Base-by-base conservation (phyloP, 192 early-diverging fungal species). In the Dissophora ornata region DNA sequence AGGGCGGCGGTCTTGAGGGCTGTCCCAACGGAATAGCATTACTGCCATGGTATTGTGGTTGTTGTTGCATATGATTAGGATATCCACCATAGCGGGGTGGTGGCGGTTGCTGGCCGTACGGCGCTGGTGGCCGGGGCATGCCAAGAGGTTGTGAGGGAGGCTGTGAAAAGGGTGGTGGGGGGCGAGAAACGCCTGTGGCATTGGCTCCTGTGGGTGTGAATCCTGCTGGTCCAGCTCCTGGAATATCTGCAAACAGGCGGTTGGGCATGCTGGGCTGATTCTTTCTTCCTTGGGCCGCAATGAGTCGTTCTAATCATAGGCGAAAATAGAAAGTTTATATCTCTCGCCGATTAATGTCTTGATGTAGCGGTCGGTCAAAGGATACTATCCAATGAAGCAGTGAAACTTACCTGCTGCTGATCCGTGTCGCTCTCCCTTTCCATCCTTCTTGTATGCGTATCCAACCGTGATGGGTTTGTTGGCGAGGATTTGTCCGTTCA, bases 371-470 rank as follows among this genome's bases (percentile, higher is more conserved):
- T n/a, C n/a, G n/a, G n/a, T n/a, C n/a, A n/a, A n/a, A n/a, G n/a
- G n/a, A n/a, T n/a, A n/a, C n/a, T n/a, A n/a, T n/a, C 41, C 22
- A 30, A 21, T 26, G 26, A 44, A 19, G 48, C 74, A 3, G 7
- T 41, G 28, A 51, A 57, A n/a, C 52, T 8, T 83, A 91, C 90
- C 90, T 28, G 96, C 95, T 0, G 95, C 95, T 34, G 92, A 93
- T 55, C 98, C 98, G 67, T 99, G 98, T 19, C 96, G 71, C 71
- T 98, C 97, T 26, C 98, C 98, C 79, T 96, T 95, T 26, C 95
- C 96, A 65, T 99, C 98, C 81, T 99, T 99, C 80, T 98, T 99
- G 69, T 96, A 95, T 2, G 97, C 95, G 83, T 96, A 99, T 16
- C 83, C 82, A 9, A 97, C 97, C 29, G 83, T 89, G 59, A 99